Evolutionary conservation across 331 rosid species (phyloP), one percentile per base, ranked within the genome.

Genomic region (Rosa hybrid): DNA sequence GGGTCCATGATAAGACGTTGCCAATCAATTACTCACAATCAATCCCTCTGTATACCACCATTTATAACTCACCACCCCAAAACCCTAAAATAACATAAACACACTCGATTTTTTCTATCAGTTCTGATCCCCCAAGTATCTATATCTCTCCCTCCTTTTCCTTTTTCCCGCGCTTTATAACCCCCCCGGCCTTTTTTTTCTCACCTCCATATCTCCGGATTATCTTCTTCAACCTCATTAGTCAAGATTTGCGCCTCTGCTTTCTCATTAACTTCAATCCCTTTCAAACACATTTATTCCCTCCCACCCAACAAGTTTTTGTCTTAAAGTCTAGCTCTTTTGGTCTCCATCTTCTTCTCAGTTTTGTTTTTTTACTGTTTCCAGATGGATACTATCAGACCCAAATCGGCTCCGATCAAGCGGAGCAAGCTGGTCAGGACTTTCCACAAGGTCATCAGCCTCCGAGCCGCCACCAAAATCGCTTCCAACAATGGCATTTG

Each of bases 401-500:
- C 97, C 59, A 91, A 85, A 86, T 86, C 98, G 75, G 84, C 90
- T 62, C 63, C 77, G 38, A 87, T 67, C 86, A 87, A 48, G 68
- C 86, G 82, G 78, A 88, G 93, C 82, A 91, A 81, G 83, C 62
- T 93, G 0, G 85, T 89, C 2, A 88, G 83, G 75, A 90, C 91
- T 1, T 88, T 96, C 59, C 93, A 86, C 82, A 93, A 87, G 71
- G 92, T 96, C 45, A 88, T 96, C 17, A 91, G 78, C 48, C 90
- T 91, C 60, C 74, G 87, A 79, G 82, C 84, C 4, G 94, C 94
- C 1, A 76, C 94, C 0, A 86, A 81, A 80, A 88, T 90, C 21
- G 83, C 97, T 0, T 87, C 92, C 50, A 86, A 85, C 87, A 93
- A 96, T 81, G 98, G 94, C 49, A 89, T 91, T 72, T 96, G 98